Conservation (phyloP, 768 basidiomycete species). For the Ramaria sp. region DNA sequence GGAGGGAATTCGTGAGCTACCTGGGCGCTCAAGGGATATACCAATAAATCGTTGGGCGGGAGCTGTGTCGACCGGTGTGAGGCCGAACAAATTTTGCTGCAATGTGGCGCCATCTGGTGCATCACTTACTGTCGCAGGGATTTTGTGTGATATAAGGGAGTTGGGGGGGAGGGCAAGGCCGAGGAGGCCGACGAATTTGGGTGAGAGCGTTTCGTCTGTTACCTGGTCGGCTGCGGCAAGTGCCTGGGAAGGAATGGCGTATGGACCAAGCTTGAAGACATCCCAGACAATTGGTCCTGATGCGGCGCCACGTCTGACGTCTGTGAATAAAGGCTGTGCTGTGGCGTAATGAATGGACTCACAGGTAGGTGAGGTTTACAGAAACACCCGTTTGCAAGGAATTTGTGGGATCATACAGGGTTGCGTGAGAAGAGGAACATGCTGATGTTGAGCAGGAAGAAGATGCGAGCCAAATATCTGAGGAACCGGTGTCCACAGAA, state of each 20-base stretch:
- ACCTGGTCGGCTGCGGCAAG: conserved; percentile 55
- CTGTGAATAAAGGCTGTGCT: background rate
- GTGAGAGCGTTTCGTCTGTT: conserved; percentile 42
- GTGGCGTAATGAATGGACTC: background rate
- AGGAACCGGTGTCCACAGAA: conserved; percentile 76
- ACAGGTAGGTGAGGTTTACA: conserved; percentile 49
- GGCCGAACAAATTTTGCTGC: conserved; percentile 61
- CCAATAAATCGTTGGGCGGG: conserved; percentile 59
- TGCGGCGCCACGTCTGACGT: conserved; percentile 32
- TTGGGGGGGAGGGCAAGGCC: conserved; percentile 68
- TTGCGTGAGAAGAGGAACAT: conserved; percentile 37
- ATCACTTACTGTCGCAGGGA: conserved; percentile 41
- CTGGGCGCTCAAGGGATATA: conserved; percentile 58
- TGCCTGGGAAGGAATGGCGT: conserved; percentile 54
- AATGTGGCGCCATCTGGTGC: conserved; percentile 55
- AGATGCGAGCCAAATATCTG: conserved; percentile 73
- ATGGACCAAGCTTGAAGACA: conserved; percentile 48
- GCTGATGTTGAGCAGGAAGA: conserved; percentile 45
- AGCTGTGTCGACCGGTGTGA: conserved; percentile 40
- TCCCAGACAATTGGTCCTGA: conserved; percentile 66
- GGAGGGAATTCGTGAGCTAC: conserved; percentile 43
- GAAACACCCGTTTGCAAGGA: conserved; percentile 31
- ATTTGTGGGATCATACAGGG: conserved; percentile 43
- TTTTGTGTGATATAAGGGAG: conserved; percentile 45
- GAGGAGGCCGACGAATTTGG: conserved; percentile 54